A percentile compares a stretch with the other conserved stretches of the same genome.
Conservation (phyloP, 2,329 filamentous ascomycete genomes). For the Penicillium brevicompactum region DNA sequence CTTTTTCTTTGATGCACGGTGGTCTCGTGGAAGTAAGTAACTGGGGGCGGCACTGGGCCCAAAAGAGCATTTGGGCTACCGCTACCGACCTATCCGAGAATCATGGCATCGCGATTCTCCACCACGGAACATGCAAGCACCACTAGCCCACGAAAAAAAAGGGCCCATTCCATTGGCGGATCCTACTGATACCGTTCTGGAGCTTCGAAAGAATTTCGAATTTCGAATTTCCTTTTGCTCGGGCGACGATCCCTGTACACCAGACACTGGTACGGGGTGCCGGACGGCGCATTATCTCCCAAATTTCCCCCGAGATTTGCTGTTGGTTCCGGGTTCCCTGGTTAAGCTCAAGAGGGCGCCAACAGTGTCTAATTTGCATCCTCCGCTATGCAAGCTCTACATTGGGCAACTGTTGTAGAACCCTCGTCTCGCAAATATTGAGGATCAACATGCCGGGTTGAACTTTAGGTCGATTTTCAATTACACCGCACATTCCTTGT, state of each 20-base stretch:
- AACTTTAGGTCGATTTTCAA: constrained; percentile 1
- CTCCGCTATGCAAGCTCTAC: constrained; percentile 10
- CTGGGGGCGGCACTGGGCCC: not conserved
- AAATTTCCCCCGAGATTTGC: not conserved
- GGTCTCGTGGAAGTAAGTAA: not conserved
- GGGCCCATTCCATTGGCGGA: not conserved
- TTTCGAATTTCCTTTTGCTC: not conserved
- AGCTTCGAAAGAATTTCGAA: constrained; percentile 1
- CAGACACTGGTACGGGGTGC: not conserved
- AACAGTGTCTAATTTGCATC: constrained; percentile 14
- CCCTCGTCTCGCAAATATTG: not conserved
- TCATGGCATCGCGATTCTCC: constrained; percentile 2
- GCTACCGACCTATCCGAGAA: constrained; percentile 6
- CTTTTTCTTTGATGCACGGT: not conserved
- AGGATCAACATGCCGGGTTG: constrained; percentile 5
- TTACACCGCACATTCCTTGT: constrained; percentile 3
- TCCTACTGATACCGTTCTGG: not conserved
- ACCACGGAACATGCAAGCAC: constrained; percentile 6
- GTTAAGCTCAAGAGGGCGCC: constrained; percentile 5
- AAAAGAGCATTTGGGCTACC: constrained; percentile 1
- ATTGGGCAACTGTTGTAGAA: constrained; percentile 12
- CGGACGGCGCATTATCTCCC: not conserved
- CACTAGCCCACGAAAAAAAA: not conserved
- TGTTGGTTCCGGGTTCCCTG: not conserved
- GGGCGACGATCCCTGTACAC: constrained; percentile 3